Percentiles rank a stretch among this genome's conserved stretches.
phyloP scores from a whole-genome alignment of 371 early-diverging fungal genomes.

The Encephalitozoon hellem region DNA sequence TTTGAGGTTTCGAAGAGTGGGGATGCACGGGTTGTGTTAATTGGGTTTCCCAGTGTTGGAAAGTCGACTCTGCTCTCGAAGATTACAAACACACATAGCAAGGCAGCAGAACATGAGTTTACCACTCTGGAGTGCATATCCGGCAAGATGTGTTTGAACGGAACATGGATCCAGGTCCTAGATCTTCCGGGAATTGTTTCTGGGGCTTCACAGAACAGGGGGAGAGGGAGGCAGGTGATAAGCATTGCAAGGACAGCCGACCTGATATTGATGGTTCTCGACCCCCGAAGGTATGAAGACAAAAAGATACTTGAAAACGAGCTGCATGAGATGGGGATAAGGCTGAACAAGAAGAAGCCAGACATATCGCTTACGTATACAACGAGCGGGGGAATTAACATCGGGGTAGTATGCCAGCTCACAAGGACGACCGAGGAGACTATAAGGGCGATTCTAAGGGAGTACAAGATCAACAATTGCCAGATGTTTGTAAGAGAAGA shows the following conservation, averaged over 20 bases:
- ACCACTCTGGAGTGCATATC: slow-evolving; percentile 58
- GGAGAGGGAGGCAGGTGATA: slow-evolving; percentile 58
- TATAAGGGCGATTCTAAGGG: slow-evolving; percentile 50
- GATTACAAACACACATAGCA: slow-evolving; percentile 56
- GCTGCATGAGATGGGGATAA: slow-evolving; percentile 56
- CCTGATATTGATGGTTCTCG: slow-evolving; percentile 54
- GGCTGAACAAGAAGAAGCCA: slow-evolving; percentile 55
- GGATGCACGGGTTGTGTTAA: slow-evolving; percentile 55
- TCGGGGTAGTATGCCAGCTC: slow-evolving; percentile 29
- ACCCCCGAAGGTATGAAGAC: slow-evolving; percentile 45
- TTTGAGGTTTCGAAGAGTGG: slow-evolving; percentile 59
- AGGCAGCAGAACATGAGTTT: slow-evolving; percentile 59
- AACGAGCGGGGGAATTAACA: slow-evolving; percentile 48
- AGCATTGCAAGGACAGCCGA: slow-evolving; percentile 54
- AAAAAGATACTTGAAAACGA: slow-evolving; percentile 53
- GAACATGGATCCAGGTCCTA: slow-evolving; percentile 56
- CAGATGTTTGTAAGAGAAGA: slow-evolving; percentile 53
- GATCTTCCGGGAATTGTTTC: slow-evolving; percentile 59
- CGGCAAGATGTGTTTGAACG: slow-evolving; percentile 55
- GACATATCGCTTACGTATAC: slow-evolving; percentile 44
- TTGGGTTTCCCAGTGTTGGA: slow-evolving; percentile 60
- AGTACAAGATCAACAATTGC: slow-evolving; percentile 55
- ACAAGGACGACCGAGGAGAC: slow-evolving; percentile 53
- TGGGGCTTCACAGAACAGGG: slow-evolving; percentile 57
- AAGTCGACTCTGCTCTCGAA: slow-evolving; percentile 57